These are phyloP conservation scores for Bryoerythrophyllum caledonicum DNA, from an alignment of 225 moss, liverwort and hornwort species.

Conservation along the genomic window DNA sequence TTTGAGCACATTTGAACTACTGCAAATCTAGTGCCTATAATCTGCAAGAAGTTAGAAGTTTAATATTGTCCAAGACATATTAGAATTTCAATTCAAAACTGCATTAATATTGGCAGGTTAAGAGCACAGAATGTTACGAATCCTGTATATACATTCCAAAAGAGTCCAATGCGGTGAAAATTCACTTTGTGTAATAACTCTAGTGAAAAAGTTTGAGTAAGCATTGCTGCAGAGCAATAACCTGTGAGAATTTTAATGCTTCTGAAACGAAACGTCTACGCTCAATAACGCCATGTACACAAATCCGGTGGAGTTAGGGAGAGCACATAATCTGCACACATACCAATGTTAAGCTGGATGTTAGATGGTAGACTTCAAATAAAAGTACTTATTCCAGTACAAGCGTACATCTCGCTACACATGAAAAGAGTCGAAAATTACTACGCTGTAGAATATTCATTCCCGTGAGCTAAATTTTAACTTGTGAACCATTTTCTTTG, in stretches of 20 bases:
- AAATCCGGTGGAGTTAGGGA: not conserved
- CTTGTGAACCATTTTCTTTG: not conserved
- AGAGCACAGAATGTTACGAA: conserved; percentile 3
- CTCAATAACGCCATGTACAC: not conserved
- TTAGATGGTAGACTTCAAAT: not conserved
- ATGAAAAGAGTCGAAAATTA: not conserved
- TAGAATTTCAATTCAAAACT: no score
- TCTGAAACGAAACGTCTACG: conserved; percentile 13
- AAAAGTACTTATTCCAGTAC: not conserved
- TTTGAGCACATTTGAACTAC: no score
- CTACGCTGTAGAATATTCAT: not conserved
- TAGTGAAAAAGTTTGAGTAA: not conserved
- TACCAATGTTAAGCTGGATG: not conserved
- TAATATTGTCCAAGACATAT: not conserved
- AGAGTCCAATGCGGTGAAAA: not conserved
- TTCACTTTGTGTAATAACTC: conserved; percentile 2
- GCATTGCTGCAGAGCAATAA: not conserved
- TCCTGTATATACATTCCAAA: conserved; percentile 9
- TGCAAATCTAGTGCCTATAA: not conserved
- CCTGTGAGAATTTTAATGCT: conserved; percentile 8
- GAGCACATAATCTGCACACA: not conserved
- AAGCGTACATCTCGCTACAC: not conserved
- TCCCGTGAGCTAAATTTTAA: not conserved
- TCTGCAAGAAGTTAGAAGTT: not conserved
- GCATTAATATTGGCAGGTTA: no score